Base-by-base conservation (phyloP, 2,329 filamentous ascomycete species). In the Clarireedia monteithiana region DNA sequence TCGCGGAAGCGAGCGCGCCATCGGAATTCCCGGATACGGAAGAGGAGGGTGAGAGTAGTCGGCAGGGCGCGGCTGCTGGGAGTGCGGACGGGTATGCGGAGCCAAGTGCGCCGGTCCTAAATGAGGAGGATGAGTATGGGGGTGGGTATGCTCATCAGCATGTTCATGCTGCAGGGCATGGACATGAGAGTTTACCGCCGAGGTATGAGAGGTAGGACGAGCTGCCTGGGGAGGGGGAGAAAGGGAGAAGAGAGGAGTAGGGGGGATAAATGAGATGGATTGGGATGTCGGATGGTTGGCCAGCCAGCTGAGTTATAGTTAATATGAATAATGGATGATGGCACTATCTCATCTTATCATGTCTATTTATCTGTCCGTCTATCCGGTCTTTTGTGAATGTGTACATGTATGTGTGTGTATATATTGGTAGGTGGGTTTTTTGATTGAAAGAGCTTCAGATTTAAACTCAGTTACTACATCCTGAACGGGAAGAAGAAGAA, bases 41-140 rank as follows among this genome's bases (percentile, higher is more conserved):
- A 48, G 55, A 69, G 59, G 61, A 69, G 39, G 67, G 48, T 55
- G 67, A 57, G 48, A 67, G 62, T 38, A 52, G 62, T 52, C 27
- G 23, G 20, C 40, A 48, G 44, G 51, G 51, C 3, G n/a, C 26
- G 46, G 44, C 27, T 14, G 40, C 39, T 15, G 51, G 44, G 23
- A 53, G 20, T 45, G 42, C 20, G 20, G 20, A 1, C 20, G 39
- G 51, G 53, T 26, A 58, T 52, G 54, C 23, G 9, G 74, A 74
- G 62, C 79, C 82, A 2, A 81, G 79, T 47, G 83, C 84, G 5
- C 84, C 83, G 4, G 70, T 76, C 26, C 70, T 86, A n/a, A 69
- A 72, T 38, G 77, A 84, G 47, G 76, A 83, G 55, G 76, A 80
- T 60, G 75, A 81, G 58, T 74, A 79, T 62, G 71, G 57, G 38